phyloP scores from a whole-genome alignment of 2,329 filamentous ascomycete genomes.

The Clarireedia paspali region DNA sequence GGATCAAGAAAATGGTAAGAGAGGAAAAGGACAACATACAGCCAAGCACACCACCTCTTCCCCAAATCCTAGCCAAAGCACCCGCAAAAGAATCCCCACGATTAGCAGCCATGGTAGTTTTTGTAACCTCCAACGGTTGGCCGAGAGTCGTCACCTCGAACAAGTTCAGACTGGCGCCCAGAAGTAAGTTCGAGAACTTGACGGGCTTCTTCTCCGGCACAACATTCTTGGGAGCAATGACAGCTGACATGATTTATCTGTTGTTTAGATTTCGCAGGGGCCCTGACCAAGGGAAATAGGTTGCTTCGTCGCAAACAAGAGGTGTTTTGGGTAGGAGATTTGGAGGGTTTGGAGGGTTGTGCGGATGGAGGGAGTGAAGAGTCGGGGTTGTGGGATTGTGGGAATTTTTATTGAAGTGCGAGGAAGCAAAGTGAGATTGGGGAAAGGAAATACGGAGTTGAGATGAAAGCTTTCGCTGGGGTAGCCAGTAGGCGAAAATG shows the following conservation, averaged over 20 bases:
- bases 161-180: conserved; percentile 30
- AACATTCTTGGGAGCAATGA: conserved; percentile 38
- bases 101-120: conserved; percentile 99
- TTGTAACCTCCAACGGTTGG: conserved; percentile 93
- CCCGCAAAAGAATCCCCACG: conserved; percentile 77
- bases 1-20: background rate
- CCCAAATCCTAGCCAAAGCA: conserved; percentile 83
- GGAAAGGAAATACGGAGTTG: background rate
- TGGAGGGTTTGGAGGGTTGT: background rate
- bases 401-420: background rate
- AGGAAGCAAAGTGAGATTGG: background rate
- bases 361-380: background rate
- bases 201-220: conserved; percentile 93
- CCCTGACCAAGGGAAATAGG: conserved; percentile 97
- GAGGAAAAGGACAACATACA: conserved; percentile 52
- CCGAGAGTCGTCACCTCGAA: conserved; percentile 48
- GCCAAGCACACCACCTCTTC: conserved; percentile 84
- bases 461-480: background rate
- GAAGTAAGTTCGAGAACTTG: conserved; percentile 98
- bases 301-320: conserved; percentile 66
- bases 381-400: background rate
- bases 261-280: conserved; percentile 46
- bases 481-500: background rate
- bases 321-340: background rate
- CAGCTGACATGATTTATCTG: conserved; percentile 49